Percentiles rank a stretch among this genome's conserved stretches.
These are phyloP conservation scores for Cutaneotrichosporon cutaneum DNA, from an alignment of 1,284 basidiomycete species.

Conservation along the genomic window DNA sequence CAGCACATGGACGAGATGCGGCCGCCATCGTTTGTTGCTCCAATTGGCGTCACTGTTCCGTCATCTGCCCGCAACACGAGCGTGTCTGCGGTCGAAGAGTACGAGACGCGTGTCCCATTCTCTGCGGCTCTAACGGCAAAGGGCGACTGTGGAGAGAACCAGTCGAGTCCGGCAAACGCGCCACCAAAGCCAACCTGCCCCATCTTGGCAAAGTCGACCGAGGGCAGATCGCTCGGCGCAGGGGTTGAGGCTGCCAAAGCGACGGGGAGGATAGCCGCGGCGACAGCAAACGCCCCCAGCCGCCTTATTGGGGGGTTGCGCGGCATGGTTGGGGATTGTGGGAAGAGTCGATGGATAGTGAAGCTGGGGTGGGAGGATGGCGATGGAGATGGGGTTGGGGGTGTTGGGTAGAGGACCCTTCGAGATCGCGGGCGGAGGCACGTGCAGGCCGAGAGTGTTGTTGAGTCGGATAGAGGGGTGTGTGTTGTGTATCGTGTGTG, in stretches of 20 bases:
- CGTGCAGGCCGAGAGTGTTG: not conserved
- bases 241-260: slow-evolving; percentile 29
- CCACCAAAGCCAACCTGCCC: slow-evolving; percentile 83
- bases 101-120: slow-evolving; percentile 20
- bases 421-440: not conserved
- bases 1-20: slow-evolving; percentile 44
- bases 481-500: slow-evolving; percentile 4
- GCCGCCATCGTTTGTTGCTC: slow-evolving; percentile 46
- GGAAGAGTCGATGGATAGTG: not conserved
- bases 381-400: slow-evolving; percentile 8
- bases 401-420: not conserved
- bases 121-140: slow-evolving; percentile 32
- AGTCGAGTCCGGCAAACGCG: slow-evolving; percentile 77
- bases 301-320: slow-evolving; percentile 31
- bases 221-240: slow-evolving; percentile 64
- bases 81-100: slow-evolving; percentile 43
- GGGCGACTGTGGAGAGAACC: slow-evolving; percentile 41
- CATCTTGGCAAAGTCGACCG: slow-evolving; percentile 87
- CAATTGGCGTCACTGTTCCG: slow-evolving; percentile 33
- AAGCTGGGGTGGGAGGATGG: not conserved
- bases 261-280: slow-evolving; percentile 22
- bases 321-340: slow-evolving; percentile 15
- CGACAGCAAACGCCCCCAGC: slow-evolving; percentile 25
- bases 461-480: not conserved
- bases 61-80: slow-evolving; percentile 32